A percentile compares a stretch with the other conserved stretches of the same genome.
Evolutionary conservation across 2,329 filamentous ascomycete genomes (phyloP).

Genomic region (Macrophomina tecta): DNA sequence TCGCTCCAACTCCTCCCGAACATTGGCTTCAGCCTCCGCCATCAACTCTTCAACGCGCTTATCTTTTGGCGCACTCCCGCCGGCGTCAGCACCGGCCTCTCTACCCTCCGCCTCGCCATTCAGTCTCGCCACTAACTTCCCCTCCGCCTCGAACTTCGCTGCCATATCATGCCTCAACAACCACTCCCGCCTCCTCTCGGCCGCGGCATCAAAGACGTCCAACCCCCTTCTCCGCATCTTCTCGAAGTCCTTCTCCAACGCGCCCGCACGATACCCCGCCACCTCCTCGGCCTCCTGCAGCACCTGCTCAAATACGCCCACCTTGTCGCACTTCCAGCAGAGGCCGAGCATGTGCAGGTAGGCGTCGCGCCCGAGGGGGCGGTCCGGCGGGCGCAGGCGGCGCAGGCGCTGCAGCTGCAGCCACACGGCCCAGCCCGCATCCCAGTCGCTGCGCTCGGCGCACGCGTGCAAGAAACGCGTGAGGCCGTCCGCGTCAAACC

Average conservation of each 20-base stretch:
- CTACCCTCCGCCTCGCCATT: background rate
- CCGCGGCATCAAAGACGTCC: background rate
- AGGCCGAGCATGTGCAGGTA: slow-evolving; percentile 28
- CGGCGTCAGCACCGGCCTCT: background rate
- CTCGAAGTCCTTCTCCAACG: slow-evolving; percentile 17
- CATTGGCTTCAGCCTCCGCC: too few relatives aligned
- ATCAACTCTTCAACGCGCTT: too few relatives aligned
- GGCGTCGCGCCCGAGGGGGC: slow-evolving; percentile 8
- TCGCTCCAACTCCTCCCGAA: background rate
- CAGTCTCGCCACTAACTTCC: background rate
- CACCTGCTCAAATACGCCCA: slow-evolving; percentile 5
- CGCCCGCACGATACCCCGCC: background rate
- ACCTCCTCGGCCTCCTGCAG: slow-evolving; percentile 5
- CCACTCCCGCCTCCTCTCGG: background rate
- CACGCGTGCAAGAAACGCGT: slow-evolving; percentile 50
- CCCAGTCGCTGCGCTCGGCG: slow-evolving; percentile 46
- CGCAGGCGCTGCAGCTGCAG: slow-evolving; percentile 46
- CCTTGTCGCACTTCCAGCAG: slow-evolving; percentile 15
- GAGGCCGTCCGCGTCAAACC: slow-evolving; percentile 48
- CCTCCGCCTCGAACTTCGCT: slow-evolving; percentile 4
- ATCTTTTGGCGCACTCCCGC: background rate
- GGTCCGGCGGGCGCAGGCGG: background rate
- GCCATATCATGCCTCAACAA: background rate
- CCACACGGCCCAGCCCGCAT: slow-evolving; percentile 48
- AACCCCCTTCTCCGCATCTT: slow-evolving; percentile 1